A percentile compares a stretch with the other conserved stretches of the same genome.
These are phyloP conservation scores for Silene coronaria DNA, from an alignment of 179 eudicot species.

Conservation along the genomic window DNA sequence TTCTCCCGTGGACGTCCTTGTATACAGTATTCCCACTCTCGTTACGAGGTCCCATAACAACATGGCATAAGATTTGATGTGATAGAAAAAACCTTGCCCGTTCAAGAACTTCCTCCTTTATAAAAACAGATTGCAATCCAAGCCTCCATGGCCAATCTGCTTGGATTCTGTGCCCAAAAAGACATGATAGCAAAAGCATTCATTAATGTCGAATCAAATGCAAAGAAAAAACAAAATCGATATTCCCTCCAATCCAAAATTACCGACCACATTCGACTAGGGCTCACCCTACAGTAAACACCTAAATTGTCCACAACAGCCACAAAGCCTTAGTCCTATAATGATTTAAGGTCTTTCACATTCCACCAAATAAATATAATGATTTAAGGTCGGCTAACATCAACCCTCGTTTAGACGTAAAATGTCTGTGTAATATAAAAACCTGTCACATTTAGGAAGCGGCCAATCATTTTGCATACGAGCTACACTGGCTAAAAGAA, in stretches of 20 bases:
- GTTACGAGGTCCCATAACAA: slow-evolving; percentile 16
- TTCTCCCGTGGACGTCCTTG: not conserved
- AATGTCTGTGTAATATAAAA: not conserved
- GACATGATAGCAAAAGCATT: not conserved
- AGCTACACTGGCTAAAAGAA: too few relatives aligned
- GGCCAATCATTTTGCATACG: not conserved
- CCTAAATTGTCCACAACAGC: not conserved
- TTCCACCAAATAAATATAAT: too few relatives aligned
- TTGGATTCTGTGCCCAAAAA: slow-evolving; percentile 5
- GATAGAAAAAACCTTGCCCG: not conserved
- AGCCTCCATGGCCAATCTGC: not conserved
- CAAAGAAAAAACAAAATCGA: not conserved
- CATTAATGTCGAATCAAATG: not conserved
- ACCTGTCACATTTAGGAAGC: not conserved
- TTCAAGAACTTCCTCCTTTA: not conserved
- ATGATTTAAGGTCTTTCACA: not conserved
- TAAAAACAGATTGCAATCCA: not conserved
- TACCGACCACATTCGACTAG: not conserved
- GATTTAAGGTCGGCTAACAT: not conserved
- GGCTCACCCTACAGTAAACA: not conserved
- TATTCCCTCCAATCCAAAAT: not conserved
- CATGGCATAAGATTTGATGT: not conserved
- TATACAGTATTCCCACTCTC: not conserved
- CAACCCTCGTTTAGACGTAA: not conserved
- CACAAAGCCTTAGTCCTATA: not conserved